phyloP scores from a whole-genome alignment of 768 basidiomycete genomes.

The Clitopilus passeckerianus region DNA sequence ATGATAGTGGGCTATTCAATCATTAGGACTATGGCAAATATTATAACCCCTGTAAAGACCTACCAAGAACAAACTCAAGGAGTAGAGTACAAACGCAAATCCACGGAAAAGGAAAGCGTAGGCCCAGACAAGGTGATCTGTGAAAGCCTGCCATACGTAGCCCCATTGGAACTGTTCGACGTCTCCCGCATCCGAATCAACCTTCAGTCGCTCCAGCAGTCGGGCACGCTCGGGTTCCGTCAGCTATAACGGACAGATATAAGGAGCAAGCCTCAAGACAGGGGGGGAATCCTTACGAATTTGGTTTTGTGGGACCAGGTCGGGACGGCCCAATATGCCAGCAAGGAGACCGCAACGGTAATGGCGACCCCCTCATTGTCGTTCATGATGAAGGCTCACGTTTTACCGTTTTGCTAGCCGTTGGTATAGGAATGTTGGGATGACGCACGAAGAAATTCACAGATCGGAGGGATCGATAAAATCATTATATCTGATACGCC shows the following conservation, averaged over 20 bases:
- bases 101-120: slow-evolving; percentile 61
- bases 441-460: no score
- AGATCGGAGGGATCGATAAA: no score
- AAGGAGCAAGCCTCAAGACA: neutral
- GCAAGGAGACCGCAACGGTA: slow-evolving; percentile 40
- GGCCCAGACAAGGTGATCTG: slow-evolving; percentile 55
- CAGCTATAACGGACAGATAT: slow-evolving; percentile 26
- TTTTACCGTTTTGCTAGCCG: no score
- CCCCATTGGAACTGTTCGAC: slow-evolving; percentile 54
- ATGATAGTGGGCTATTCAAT: slow-evolving; percentile 50
- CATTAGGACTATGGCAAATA: neutral
- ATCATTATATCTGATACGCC: no score
- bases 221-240: slow-evolving; percentile 45
- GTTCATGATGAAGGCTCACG: no score
- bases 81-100: slow-evolving; percentile 55
- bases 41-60: slow-evolving; percentile 5
- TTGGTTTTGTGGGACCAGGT: slow-evolving; percentile 55
- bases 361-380: no score
- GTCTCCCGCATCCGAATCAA: slow-evolving; percentile 50
- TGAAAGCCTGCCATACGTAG: slow-evolving; percentile 50
- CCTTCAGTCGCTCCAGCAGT: slow-evolving; percentile 42
- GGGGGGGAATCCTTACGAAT: slow-evolving; percentile 35
- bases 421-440: no score
- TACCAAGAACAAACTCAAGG: slow-evolving; percentile 55
- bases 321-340: slow-evolving; percentile 51